Percentiles rank a stretch among this genome's conserved stretches.
Evolutionary conservation across 31 red algal genomes (phyloP).

Genomic region (Endocladia muricata): DNA sequence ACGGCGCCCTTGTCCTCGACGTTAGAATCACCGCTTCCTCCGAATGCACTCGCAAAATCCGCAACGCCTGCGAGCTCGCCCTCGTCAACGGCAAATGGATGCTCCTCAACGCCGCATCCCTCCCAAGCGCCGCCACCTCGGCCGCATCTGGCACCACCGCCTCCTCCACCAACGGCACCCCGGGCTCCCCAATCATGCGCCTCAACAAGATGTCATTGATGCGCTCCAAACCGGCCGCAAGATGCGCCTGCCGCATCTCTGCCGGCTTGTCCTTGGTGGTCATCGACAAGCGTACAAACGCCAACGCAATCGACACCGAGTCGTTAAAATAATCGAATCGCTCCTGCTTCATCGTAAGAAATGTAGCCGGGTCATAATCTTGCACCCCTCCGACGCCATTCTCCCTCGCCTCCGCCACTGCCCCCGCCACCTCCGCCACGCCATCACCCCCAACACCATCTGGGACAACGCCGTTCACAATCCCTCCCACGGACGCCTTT

Average conservation of each 20-base stretch:
- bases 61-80: slow-evolving; percentile 76
- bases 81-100: slow-evolving; percentile 94
- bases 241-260: slow-evolving; percentile 60
- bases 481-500: not conserved
- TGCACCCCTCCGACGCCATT: not conserved
- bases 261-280: slow-evolving; percentile 61
- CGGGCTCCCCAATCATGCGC: slow-evolving; percentile 72
- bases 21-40: slow-evolving; percentile 87
- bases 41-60: slow-evolving; percentile 80
- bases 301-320: slow-evolving; percentile 78
- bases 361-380: slow-evolving; percentile 66
- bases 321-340: slow-evolving; percentile 99
- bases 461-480: not conserved
- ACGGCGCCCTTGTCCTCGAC: slow-evolving; percentile 79
- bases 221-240: slow-evolving; percentile 61
- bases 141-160: slow-evolving; percentile 38
- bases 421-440: not conserved
- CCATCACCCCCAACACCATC: not conserved
- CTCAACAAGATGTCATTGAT: slow-evolving; percentile 86
- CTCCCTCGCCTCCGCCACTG: not conserved
- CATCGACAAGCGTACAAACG: slow-evolving; percentile 88
- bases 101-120: slow-evolving; percentile 71
- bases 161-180: slow-evolving; percentile 49
- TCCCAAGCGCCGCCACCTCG: slow-evolving; percentile 72
- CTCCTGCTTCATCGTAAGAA: slow-evolving; percentile 97